These are phyloP conservation scores for Cercis canadensis DNA, from an alignment of 306 rosid species.

Conservation along the genomic window DNA sequence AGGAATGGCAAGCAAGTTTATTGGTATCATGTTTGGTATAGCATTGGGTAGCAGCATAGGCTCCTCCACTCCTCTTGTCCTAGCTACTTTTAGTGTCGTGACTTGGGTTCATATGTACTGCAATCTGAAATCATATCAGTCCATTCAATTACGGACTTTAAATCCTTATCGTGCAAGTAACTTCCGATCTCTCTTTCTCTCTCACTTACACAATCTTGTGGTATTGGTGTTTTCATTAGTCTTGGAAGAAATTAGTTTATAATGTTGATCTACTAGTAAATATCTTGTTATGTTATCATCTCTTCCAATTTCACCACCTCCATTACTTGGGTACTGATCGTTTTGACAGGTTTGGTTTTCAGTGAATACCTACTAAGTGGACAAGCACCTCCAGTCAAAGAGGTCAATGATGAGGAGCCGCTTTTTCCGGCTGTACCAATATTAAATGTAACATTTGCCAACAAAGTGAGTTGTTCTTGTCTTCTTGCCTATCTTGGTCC, in stretches of 20 bases:
- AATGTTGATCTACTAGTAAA: background rate
- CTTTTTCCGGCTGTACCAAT: conserved; percentile 80
- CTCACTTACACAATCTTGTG: conserved; percentile 20
- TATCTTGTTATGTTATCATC: background rate
- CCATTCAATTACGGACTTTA: conserved; percentile 84
- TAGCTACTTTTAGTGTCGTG: conserved; percentile 77
- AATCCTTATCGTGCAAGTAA: conserved; percentile 98
- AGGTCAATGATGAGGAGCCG: conserved; percentile 91
- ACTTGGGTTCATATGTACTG: conserved; percentile 93
- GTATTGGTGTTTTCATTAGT: conserved; percentile 14
- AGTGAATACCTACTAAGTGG: conserved; percentile 93
- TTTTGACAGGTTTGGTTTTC: conserved; percentile 82
- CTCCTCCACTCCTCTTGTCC: conserved; percentile 75
- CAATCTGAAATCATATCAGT: conserved; percentile 92
- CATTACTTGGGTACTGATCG: conserved; percentile 26
- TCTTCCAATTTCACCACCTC: background rate
- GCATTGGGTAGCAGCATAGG: conserved; percentile 80
- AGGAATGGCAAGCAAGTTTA: conserved; percentile 96
- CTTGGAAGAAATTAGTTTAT: conserved; percentile 14
- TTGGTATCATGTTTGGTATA: conserved; percentile 85
- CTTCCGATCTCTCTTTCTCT: conserved; percentile 34
- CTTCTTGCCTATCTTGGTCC: conserved; percentile 11
- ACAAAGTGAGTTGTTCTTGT: conserved; percentile 58
- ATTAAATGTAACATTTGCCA: conserved; percentile 57
- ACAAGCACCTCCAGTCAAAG: conserved; percentile 83